These are phyloP conservation scores for Tolypocladium capitatum DNA, from an alignment of 2,329 filamentous ascomycete species.

Conservation along the genomic window DNA sequence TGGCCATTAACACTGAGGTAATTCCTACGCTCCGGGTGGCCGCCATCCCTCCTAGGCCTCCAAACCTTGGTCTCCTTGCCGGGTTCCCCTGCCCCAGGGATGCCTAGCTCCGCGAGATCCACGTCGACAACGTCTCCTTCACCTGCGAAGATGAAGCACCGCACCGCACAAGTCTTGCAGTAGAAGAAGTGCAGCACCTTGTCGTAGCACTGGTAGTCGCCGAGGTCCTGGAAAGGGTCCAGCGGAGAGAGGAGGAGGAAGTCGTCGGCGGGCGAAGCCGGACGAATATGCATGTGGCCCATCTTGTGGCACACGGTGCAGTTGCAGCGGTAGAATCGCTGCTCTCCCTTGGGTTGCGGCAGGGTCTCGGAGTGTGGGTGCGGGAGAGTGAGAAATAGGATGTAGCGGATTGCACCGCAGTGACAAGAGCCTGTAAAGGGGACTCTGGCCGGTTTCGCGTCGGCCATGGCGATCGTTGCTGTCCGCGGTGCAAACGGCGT, in stretches of 20 bases:
- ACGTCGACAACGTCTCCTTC: conserved; percentile 16
- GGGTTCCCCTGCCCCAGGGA: not conserved
- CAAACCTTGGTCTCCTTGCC: conserved; percentile 11
- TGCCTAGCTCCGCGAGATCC: conserved; percentile 7
- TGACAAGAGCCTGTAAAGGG: conserved; percentile 29
- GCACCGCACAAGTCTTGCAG: conserved; percentile 30
- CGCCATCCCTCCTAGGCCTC: conserved; percentile 12
- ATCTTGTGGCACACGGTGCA: conserved; percentile 35
- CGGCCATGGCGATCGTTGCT: not conserved
- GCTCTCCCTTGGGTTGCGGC: conserved; percentile 4
- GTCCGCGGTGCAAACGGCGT: no score
- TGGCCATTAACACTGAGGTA: conserved; percentile 26
- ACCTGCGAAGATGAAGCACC: conserved; percentile 27
- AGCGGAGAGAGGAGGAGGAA: conserved; percentile 32
- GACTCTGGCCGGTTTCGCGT: conserved; percentile 1
- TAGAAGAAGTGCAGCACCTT: conserved; percentile 27
- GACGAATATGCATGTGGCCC: conserved; percentile 30
- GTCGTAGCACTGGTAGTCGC: conserved; percentile 24
- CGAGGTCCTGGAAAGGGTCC: conserved; percentile 21
- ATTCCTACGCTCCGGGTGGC: conserved; percentile 3
- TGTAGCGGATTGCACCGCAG: conserved; percentile 29
- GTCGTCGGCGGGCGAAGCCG: conserved; percentile 21
- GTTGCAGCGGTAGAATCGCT: conserved; percentile 27
- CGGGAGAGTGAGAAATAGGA: conserved; percentile 21
- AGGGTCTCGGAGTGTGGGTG: not conserved